Evolutionary conservation across 2,329 filamentous ascomycete genomes (phyloP), one percentile per base, ranked within the genome.

Genomic region (Gliomastix tumulicola): DNA sequence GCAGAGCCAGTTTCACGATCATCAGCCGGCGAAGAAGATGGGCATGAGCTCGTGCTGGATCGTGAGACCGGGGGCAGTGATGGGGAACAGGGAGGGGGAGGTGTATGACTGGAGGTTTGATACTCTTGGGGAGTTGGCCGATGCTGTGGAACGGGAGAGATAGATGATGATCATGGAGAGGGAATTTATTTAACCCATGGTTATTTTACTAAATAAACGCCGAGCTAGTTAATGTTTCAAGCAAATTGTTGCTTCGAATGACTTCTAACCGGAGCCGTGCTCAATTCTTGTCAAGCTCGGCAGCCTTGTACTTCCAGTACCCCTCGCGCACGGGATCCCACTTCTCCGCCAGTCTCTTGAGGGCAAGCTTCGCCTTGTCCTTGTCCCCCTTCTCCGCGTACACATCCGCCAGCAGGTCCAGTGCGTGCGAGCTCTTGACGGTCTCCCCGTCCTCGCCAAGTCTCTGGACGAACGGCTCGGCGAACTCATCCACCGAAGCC

Each of bases 321-420:
- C 89, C 90, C 45, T 80, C 82, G 40, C 92, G 72, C 41, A 98
- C 83, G 7, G 86, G 87, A 69, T 98, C 92, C 74, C 88, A 98
- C 66, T 82, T 89, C 52, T 83, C 79, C 33, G 78, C 83, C 51
- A 98, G 59, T 42, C 94, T 65, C 40, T 74, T 74, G 50, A 96
- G 61, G 42, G 84, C 88, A 52, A 78, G 61, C 37, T 69, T 76
- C 3, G 88, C 88, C 55, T 77, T 73, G 15, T 73, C 69, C 45
- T 58, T 70, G 34, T 76, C 69, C 11, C 72, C 72, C 39, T 69
- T 60, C 49, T 77, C 70, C 3, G 56, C 69, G 41, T 79, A 82
- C 22, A 83, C 73, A 45, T 88, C 83, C 2, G 82, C 84, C 42
- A 90, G 51, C 39, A 86, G 54, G 51, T 90, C 85, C 42, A 92